These are phyloP conservation scores for Breviolum minutum DNA, from an alignment of 73 alveolate genomes.

Conservation along the genomic window DNA sequence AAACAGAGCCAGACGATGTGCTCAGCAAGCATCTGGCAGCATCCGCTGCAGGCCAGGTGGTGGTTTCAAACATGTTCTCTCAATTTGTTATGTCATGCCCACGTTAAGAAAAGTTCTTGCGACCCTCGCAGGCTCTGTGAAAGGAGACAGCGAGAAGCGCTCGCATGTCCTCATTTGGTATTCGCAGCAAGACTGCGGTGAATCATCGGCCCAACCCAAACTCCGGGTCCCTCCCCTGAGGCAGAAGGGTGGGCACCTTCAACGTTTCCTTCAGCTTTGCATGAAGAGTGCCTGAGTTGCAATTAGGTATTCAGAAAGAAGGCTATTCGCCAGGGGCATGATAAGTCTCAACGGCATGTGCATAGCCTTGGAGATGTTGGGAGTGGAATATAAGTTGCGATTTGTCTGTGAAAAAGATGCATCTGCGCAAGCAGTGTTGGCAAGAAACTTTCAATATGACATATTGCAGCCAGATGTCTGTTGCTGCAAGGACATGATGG, in stretches of 20 bases:
- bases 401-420: not conserved
- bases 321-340: too few relatives aligned
- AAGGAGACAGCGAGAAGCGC: not conserved
- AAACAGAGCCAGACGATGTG: not conserved
- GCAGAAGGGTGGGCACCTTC: not conserved
- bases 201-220: not conserved
- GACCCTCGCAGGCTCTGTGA: too few relatives aligned
- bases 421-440: not conserved
- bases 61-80: too few relatives aligned
- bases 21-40: not conserved
- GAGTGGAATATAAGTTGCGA: not conserved
- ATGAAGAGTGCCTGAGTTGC: too few relatives aligned
- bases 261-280: not conserved
- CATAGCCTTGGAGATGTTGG: not conserved
- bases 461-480: not conserved
- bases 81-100: too few relatives aligned
- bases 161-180: constrained; percentile 9
- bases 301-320: too few relatives aligned
- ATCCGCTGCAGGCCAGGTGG: not conserved
- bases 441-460: not conserved
- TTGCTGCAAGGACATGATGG: not conserved
- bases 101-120: too few relatives aligned
- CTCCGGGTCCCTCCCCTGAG: constrained; percentile 13
- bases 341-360: not conserved
- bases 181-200: not conserved